Evolutionary conservation across 208 protist genomes (phyloP), one percentile per base, ranked within the genome.

Genomic region (Crithidia sp.): DNA sequence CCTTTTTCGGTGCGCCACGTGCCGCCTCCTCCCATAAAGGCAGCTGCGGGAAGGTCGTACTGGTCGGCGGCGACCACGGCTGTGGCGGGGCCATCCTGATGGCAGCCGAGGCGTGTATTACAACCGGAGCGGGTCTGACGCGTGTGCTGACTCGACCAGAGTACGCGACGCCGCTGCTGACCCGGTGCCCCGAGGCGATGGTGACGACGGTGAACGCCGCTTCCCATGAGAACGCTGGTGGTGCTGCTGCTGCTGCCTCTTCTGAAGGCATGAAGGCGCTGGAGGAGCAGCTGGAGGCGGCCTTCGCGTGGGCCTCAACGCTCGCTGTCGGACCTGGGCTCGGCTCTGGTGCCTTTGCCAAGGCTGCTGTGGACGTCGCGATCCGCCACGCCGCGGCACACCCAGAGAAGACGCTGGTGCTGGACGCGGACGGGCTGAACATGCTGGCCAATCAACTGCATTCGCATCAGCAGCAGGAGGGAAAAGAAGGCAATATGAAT

Each of bases 181-280:
- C 77, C 39, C 92, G 92, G 14, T 91, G 85, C 61, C 92, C 92
- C 2, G 92, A 96, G 72, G 88, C 82, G 62, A 96, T 96, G 92
- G 76, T 77, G 57, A 53, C 44, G 45, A 39, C 41, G 14, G 59
- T 71, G 52, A 40, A 55, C 13, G 70, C 12, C 5, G n/a, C 13
- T 40, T 3, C 59, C 28, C 28, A 28, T 28, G 28, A 28, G 28
- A 1, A 28, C 28, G 28, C 28, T 28, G 28, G 28, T 28, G 28
- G 0, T 28, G 28, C 28, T 28, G 28, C 28, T 28, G 28, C 28
- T 28, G 28, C 28, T 28, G 28, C 28, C 28, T 28, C 28, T 28
- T 28, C 28, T 28, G 28, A 28, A 28, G 28, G 28, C 28, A 28
- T 1, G 28, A 12, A 62, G 3, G 19, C 55, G 68, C 45, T 81